A percentile compares a stretch with the other conserved stretches of the same genome.
These are phyloP conservation scores for Nicotiana otophora DNA, from an alignment of 257 asterid genomes.

Conservation along the genomic window DNA sequence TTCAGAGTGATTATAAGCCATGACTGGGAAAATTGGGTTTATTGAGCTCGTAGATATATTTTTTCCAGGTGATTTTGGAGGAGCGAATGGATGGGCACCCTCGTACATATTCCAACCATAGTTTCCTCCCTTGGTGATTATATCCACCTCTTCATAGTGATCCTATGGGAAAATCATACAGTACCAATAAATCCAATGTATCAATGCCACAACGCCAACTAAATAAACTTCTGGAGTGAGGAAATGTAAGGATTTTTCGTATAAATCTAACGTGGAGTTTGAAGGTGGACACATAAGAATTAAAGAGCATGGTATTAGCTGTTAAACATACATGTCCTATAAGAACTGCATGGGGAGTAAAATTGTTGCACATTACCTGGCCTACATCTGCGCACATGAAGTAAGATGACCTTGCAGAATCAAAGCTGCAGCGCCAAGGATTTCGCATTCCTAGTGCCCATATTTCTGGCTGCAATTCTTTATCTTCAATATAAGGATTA, in stretches of 20 bases:
- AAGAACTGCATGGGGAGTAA: not conserved
- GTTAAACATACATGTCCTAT: not conserved
- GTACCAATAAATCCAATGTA: not conserved
- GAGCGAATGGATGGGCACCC: constrained; percentile 35
- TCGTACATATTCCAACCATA: constrained; percentile 85
- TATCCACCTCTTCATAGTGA: constrained; percentile 68
- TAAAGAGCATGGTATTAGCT: not conserved
- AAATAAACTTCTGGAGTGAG: not conserved
- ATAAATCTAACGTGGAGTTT: not conserved
- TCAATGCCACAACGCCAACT: not conserved
- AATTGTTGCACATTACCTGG: constrained; percentile 43
- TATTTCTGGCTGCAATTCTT: constrained; percentile 60
- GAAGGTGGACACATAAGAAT: not conserved
- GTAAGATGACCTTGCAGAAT: constrained; percentile 78
- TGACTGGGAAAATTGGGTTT: constrained; percentile 61
- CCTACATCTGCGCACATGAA: constrained; percentile 81
- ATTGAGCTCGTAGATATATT: constrained; percentile 40
- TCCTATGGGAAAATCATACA: constrained; percentile 38
- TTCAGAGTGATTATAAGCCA: constrained; percentile 83
- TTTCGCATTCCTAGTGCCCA: constrained; percentile 86
- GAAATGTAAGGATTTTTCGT: not conserved
- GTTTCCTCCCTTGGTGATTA: constrained; percentile 73
- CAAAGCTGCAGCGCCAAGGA: constrained; percentile 99
- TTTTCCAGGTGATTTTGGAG: constrained; percentile 36
- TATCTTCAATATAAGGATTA: constrained; percentile 58